These are phyloP conservation scores for Aspergillus fijiensis DNA, from an alignment of 2,329 filamentous ascomycete genomes.

Conservation along the genomic window DNA sequence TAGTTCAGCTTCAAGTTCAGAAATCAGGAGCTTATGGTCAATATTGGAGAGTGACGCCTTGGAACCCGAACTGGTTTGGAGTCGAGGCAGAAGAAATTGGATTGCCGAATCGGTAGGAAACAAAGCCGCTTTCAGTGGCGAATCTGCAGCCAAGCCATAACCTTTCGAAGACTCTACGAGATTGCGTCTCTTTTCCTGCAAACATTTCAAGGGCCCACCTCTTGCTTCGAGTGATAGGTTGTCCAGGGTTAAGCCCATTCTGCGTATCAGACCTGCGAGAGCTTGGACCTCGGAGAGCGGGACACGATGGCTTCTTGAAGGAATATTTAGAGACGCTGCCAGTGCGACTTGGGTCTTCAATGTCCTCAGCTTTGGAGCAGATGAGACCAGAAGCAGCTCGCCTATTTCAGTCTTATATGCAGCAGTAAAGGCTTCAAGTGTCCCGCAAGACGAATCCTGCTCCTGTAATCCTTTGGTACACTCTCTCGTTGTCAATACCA, in stretches of 20 bases:
- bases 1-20: conserved; percentile 32
- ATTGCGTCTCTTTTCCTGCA: conserved; percentile 32
- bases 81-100: conserved; percentile 32
- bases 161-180: conserved; percentile 30
- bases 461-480: conserved; percentile 30
- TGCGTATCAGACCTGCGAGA: conserved; percentile 35
- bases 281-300: conserved; percentile 23
- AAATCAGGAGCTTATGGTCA: conserved; percentile 29
- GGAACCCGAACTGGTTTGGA: conserved; percentile 32
- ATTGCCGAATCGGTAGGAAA: conserved; percentile 33
- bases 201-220: conserved; percentile 17
- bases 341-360: conserved; percentile 29
- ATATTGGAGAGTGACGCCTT: conserved; percentile 28
- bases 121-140: conserved; percentile 31
- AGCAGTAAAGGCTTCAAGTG: conserved; percentile 32
- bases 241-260: conserved; percentile 31
- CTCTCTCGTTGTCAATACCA: conserved; percentile 34
- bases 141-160: conserved; percentile 30
- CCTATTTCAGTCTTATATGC: conserved; percentile 34
- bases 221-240: conserved; percentile 27
- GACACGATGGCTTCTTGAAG: conserved; percentile 15
- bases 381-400: conserved; percentile 20
- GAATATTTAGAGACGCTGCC: conserved; percentile 17
- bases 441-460: conserved; percentile 37
- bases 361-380: conserved; percentile 28